Percentiles rank a stretch among this genome's conserved stretches.
Conservation (phyloP, 202 grass and related monocot species). For the Zoysia matrella region DNA sequence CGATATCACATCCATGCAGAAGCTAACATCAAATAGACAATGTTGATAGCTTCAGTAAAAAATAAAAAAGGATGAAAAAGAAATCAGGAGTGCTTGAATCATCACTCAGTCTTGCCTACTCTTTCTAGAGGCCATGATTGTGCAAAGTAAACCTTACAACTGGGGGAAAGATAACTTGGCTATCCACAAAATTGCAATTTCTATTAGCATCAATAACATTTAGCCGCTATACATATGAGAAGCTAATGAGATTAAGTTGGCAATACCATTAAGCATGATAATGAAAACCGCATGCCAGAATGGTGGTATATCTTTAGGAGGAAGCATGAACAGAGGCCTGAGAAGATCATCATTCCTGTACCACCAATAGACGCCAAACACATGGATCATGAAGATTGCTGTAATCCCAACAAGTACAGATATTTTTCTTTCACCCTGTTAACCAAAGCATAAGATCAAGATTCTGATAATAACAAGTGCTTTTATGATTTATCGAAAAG, state of each 20-base stretch:
- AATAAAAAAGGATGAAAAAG: background rate
- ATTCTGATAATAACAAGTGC: background rate
- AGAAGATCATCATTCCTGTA: conserved; percentile 90
- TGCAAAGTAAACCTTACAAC: background rate
- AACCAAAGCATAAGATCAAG: conserved; percentile 39
- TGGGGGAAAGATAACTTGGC: background rate
- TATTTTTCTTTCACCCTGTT: conserved; percentile 91
- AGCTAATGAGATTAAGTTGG: conserved; percentile 35
- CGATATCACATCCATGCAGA: conserved; percentile 9
- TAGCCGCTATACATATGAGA: conserved; percentile 8
- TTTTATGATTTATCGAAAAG: conserved; percentile 37
- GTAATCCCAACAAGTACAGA: conserved; percentile 75
- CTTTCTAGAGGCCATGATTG: background rate
- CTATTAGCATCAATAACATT: conserved; percentile 27
- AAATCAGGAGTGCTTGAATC: background rate
- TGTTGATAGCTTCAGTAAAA: conserved; percentile 6
- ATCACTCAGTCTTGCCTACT: background rate
- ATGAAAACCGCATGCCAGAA: conserved; percentile 99
- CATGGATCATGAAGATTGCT: conserved; percentile 81
- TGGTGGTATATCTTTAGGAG: conserved; percentile 93
- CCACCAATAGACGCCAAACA: conserved; percentile 96
- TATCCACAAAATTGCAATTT: conserved; percentile 1
- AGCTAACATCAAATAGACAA: background rate
- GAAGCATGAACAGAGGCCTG: conserved; percentile 90
- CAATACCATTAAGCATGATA: conserved; percentile 95